Evolutionary conservation across 805 yeast species (phyloP), one percentile per base, ranked within the genome.

Genomic region (Metschnikowia hibisci): DNA sequence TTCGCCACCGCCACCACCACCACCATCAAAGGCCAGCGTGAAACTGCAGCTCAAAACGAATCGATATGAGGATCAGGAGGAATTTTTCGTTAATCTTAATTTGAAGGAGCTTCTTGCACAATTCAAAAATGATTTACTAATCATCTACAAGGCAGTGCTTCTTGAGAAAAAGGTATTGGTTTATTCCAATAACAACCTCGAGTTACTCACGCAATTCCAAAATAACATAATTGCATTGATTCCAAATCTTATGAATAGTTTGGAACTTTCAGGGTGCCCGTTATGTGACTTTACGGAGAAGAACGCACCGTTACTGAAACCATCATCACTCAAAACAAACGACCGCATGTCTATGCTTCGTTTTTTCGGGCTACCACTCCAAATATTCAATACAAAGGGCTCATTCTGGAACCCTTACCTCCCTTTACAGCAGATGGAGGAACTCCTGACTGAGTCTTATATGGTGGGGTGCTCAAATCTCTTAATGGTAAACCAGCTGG

Each of bases 401-500:
- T 89, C 95, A 1, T 74, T 91, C 46, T 90, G 95, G 73, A 83
- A 84, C 53, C 98, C 99, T 2, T 93, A 91, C 64, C 74, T 90
- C n/a, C 95, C 98, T 0, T 67, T 93, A 43, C 99, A 91, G 61
- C 98, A 91, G 58, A 67, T 91, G 43, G 85, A 84, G 41, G 89
- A 85, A 52, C 69, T 93, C 41, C 76, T 73, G 39, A 76, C 90
- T 0, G 67, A 74, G 28, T 80, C 81, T 58, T 93, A 80, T 52
- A 66, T 87, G 57, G 76, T 87, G 38, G 99, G 99, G 0, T 82
- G 95, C 32, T 89, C 97, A 4, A 93, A 93, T 64, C 81, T 90
- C 32, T 67, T 93, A 31, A 69, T 93, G 32, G 65, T 85, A 35
- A 83, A 82, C 54, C 87, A 82, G 48, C 64, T 64, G 51, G 79